Conservation (phyloP, 2,329 filamentous ascomycete species). For the Trichoderma asperellum region DNA sequence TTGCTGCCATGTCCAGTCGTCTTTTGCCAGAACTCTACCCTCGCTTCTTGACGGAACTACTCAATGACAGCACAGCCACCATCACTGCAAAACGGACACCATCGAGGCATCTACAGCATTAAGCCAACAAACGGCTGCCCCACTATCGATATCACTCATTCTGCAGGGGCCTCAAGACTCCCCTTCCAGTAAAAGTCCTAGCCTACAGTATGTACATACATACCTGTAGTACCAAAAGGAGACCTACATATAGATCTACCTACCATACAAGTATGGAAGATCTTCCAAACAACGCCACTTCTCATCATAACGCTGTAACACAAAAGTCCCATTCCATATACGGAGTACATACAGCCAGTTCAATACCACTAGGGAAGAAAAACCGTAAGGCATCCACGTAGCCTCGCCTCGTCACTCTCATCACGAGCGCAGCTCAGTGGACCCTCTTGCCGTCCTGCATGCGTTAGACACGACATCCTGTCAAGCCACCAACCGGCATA, state of each 20-base stretch:
- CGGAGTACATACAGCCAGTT: too few species aligned
- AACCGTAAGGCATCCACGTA: background rate
- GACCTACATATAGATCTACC: background rate
- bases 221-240: background rate
- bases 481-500: slow-evolving; percentile 14
- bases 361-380: background rate
- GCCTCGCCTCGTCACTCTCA: background rate
- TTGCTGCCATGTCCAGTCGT: too few species aligned
- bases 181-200: background rate
- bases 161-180: background rate
- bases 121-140: background rate
- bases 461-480: slow-evolving; percentile 2
- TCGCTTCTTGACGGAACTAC: background rate
- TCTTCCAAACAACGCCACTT: background rate
- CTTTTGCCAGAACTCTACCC: background rate
- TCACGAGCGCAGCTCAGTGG: slow-evolving; percentile 7
- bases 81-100: background rate
- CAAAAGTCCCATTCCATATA: background rate
- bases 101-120: background rate
- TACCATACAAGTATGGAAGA: background rate
- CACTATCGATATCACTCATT: background rate
- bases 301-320: background rate
- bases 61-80: background rate
- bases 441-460: slow-evolving; percentile 7
- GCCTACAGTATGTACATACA: too few species aligned